phyloP scores from a whole-genome alignment of 306 rosid species.

The Pyrus betulifolia region DNA sequence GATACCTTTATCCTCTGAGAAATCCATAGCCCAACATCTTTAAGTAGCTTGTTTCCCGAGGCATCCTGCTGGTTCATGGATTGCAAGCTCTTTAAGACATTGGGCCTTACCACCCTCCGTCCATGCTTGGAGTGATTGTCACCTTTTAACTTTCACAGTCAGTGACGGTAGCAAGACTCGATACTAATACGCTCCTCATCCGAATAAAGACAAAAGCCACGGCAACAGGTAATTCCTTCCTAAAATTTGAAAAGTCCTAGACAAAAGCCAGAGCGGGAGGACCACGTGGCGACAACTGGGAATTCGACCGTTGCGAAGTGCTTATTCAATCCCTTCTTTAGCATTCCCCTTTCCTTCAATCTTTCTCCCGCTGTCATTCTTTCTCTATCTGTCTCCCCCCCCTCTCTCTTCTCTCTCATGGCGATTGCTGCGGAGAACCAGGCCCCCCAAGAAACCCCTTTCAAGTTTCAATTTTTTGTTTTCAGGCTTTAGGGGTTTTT shows the following conservation, averaged over 20 bases:
- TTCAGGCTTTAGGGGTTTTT: background rate
- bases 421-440: constrained; percentile 71
- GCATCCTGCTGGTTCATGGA: constrained; percentile 62
- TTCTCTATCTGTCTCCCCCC: background rate
- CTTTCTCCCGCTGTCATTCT: background rate
- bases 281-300: constrained; percentile 45
- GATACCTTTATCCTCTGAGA: constrained; percentile 77
- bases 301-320: constrained; percentile 80
- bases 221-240: background rate
- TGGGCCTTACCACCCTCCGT: too few species aligned
- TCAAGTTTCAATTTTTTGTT: background rate
- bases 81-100: constrained; percentile 30
- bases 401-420: constrained; percentile 30
- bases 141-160: background rate
- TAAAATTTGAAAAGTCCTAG: constrained; percentile 27
- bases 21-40: constrained; percentile 83
- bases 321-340: constrained; percentile 14
- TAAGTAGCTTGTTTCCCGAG: constrained; percentile 71
- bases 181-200: background rate
- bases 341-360: background rate
- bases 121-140: background rate
- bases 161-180: fast-evolving
- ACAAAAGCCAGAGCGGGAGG: constrained; percentile 21
- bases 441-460: constrained; percentile 19
- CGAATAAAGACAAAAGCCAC: too few species aligned